Evolutionary conservation across 1,284 basidiomycete genomes (phyloP).

Genomic region (Fomes fomentarius): DNA sequence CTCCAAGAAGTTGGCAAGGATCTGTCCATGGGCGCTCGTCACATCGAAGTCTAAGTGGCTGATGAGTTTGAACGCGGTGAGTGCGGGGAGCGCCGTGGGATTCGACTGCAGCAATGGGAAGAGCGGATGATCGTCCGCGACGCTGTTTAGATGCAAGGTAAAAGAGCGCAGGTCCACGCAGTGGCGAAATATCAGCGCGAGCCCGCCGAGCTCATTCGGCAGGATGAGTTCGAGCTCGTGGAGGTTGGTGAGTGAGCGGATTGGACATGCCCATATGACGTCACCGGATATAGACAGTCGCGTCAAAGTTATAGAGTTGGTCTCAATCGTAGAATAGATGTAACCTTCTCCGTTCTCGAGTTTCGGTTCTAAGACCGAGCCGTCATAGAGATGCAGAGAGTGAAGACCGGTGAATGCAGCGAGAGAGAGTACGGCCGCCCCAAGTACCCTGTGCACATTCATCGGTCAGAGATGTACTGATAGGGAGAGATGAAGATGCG

Average conservation of each 20-base stretch:
- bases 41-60: background rate
- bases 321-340: background rate
- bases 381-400: background rate
- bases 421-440: background rate
- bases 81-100: constrained; percentile 7
- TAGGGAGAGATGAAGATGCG: background rate
- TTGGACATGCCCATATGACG: background rate
- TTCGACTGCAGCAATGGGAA: background rate
- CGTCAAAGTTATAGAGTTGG: background rate
- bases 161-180: background rate
- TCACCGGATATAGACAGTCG: background rate
- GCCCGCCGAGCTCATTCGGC: background rate
- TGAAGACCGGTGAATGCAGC: background rate
- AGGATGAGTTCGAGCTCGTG: constrained; percentile 1
- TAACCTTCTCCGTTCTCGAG: background rate
- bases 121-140: background rate
- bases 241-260: background rate
- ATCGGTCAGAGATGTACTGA: background rate
- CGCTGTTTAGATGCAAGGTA: background rate
- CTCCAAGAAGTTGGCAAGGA: constrained; percentile 9
- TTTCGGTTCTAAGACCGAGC: background rate
- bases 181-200: background rate
- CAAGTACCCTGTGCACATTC: background rate
- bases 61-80: constrained; percentile 21
- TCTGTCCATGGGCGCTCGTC: background rate